Evolutionary conservation across 1,284 basidiomycete genomes (phyloP), one percentile per base, ranked within the genome.

Genomic region (Meira nashicola): DNA sequence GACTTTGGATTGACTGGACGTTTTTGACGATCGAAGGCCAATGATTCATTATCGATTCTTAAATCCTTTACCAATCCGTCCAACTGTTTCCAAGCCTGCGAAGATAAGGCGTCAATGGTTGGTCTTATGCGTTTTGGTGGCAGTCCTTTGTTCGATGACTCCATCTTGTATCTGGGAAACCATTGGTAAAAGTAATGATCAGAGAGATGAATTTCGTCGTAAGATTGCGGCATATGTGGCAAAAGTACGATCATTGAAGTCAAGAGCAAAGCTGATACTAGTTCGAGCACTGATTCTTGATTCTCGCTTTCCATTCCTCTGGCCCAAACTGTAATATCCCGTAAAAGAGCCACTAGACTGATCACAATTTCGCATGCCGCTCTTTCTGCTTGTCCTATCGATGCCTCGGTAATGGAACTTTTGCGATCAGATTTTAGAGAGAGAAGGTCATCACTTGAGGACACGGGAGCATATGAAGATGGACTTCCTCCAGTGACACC

Each of bases 11-110:
- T 8, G 8, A 33, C 14, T 17, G 6, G 25, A 43, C 19, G 15
- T 43, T 43, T 43, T 43, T 15, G 40, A 8, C 21, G 9, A 10
- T 21, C 25, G 21, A 61, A 58, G 28, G 58, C 58, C 10, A 49
- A 28, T 9, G n/a, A 23, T 19, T 60, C 33, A 5, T 55, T 15
- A 12, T 57, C 44, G 14, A 46, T 19, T 19, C 56, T 43, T 15
- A 60, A 37, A 9, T 21, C 19, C 8, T 19, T 23, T 10, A 44
- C 17, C 4, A 47, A 38, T 19, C n/a, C 39, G 2, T 39, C 49
- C 11, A 59, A 17, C 23, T 15, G 25, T 7, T 37, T 46, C 58
- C 58, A 59, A 17, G 54, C 37, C n/a, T 33, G 14, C 12, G 21
- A 21, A 25, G 46, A 48, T 6, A 14, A 12, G 3, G 46, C 17